Evolutionary conservation across 352 stramenopile genomes (phyloP), one percentile per base, ranked within the genome.

Genomic region (Phytophthora pini): DNA sequence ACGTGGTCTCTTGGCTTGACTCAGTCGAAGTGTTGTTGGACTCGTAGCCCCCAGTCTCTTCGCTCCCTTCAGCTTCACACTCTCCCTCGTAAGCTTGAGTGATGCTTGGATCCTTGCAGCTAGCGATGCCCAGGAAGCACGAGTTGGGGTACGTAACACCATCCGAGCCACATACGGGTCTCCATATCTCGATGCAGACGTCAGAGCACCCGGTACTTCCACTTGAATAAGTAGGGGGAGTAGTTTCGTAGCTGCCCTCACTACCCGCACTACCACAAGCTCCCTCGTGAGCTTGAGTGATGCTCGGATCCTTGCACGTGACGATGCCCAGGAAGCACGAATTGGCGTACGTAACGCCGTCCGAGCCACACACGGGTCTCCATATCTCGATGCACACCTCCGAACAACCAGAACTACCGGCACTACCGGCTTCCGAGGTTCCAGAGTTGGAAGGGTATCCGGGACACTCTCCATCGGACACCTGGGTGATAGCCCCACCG

Each of bases 71-170:
- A 40, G 26, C 36, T 15, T 50, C 7, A 29, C 79, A 88, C 24
- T 74, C 74, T 38, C 79, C 76, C 6, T 82, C 63, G 32, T 58
- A 41, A 8, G 74, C 27, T 53, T 72, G 70, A 34, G 67, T 66
- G 15, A 88, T 50, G 6, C 31, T 46, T 0, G 67, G 62, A 12
- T 71, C 38, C 4, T 64, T 43, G 44, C 64, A 77, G 15, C 22
- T 51, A 11, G 49, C 64, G 11, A 63, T 54, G 8, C 36, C 34
- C n/a, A 75, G 38, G 24, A 60, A 52, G 62, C 71, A 79, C 22
- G 36, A 34, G 39, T 74, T 79, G 46, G 17, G 11, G 52, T 79
- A 74, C 10, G 67, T 79, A 34, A 71, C 48, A 17, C 68, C 68
- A 38, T 79, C 58, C 2, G 67, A 74, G 36, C 67, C 71, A 29